phyloP scores from a whole-genome alignment of 305 asterid genomes.

The Solanum chacoense region DNA sequence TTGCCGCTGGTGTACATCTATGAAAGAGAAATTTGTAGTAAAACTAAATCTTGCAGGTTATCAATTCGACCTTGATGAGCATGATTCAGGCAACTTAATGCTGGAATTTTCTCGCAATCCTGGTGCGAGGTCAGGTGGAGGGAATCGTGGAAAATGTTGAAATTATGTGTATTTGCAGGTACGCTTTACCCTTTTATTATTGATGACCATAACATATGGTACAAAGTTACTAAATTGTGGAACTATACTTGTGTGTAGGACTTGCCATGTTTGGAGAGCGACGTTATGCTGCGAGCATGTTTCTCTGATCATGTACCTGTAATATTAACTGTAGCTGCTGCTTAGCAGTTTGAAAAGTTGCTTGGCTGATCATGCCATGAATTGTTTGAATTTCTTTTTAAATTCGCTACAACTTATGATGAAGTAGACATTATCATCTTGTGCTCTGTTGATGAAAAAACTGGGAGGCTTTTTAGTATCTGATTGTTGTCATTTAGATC shows the following conservation, averaged over 20 bases:
- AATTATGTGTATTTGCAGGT: conserved; percentile 35
- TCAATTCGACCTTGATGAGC: conserved; percentile 63
- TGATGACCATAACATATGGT: neutral
- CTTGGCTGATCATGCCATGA: neutral
- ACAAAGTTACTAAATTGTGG: neutral
- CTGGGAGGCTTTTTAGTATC: neutral
- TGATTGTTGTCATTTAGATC: neutral
- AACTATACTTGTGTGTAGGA: conserved; percentile 16
- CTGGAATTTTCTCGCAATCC: conserved; percentile 76
- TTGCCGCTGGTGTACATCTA: neutral
- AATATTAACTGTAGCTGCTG: neutral
- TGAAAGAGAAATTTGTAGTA: conserved; percentile 8
- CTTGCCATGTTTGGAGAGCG: conserved; percentile 3
- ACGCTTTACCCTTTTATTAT: neutral
- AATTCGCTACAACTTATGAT: neutral
- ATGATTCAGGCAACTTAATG: conserved; percentile 55
- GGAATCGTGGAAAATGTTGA: conserved; percentile 66
- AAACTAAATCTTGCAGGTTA: conserved; percentile 79
- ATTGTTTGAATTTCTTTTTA: neutral
- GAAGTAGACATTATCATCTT: neutral
- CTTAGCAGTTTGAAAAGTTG: neutral
- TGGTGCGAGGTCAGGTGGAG: conserved; percentile 84
- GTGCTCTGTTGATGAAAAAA: neutral
- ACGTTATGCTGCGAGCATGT: neutral
- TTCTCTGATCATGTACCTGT: neutral